Base-by-base conservation (phyloP, 208 protist species). In the Leishmania major region DNA sequence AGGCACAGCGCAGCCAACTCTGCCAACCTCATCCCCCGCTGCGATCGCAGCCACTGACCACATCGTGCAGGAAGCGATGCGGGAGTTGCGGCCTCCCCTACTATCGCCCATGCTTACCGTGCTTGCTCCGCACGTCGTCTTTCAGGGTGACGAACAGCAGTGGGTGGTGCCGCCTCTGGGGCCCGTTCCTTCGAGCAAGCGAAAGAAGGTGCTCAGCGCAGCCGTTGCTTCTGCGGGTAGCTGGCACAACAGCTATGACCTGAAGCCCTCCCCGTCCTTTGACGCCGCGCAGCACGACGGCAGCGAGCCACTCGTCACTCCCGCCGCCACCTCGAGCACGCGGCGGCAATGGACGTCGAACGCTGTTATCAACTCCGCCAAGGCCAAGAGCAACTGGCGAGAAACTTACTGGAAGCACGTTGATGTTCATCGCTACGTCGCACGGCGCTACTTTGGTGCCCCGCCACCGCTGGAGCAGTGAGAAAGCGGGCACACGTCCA, bases 391-490 rank as follows among this genome's bases (percentile, higher is more conserved):
- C 25, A 79, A 74, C 53, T 96, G 92, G 92, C 90, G 91, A 43
- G 87, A 89, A 8, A 75, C 82, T 35, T 89, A 95, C 69, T 97
- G 90, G 87, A 70, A 91, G 67, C 82, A 96, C 84, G 85, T 96
- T 10, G 94, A 97, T 73, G 94, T 96, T 47, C 94, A 95, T 75
- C 92, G 92, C 13, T 97, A 97, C 84, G 74, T 94, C 71, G 86
- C 89, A 43, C 90, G 92, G 40, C 90, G 91, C 59, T 94, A 93
- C 80, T 90, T 93, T 82, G 89, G 91, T 45, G 77, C 79, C 28
- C 85, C 91, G 5, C 91, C 90, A 19, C 88, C 87, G 28, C 78
- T 84, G 80, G 91, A 94, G 74, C 84, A 92, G 70, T 90, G 51
- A 87, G 47, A 15, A 35, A 45, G 22, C 15, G 11, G 8, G 5